These are phyloP conservation scores for Polygonum aviculare DNA, from an alignment of 148 eudicot genomes.

Conservation along the genomic window DNA sequence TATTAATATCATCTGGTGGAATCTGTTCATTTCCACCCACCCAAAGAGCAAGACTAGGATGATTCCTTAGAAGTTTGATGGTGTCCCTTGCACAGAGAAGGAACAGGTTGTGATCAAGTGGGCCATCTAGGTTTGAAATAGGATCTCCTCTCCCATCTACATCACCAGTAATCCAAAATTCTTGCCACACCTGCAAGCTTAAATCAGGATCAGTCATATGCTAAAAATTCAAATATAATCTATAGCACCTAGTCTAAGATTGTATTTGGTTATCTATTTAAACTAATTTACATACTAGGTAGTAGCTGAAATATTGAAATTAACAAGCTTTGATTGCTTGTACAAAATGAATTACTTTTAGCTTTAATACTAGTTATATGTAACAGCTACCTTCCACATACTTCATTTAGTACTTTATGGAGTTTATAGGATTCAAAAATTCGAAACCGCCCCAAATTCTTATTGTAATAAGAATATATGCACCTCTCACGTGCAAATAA, in stretches of 20 bases:
- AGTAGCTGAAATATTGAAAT: too few relatives aligned
- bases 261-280: too few relatives aligned
- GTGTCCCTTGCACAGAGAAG: conserved; percentile 90
- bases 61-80: conserved; percentile 84
- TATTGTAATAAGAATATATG: too few relatives aligned
- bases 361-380: too few relatives aligned
- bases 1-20: conserved; percentile 84
- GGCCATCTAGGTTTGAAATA: conserved; percentile 90
- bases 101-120: conserved; percentile 90
- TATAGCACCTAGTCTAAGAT: neutral
- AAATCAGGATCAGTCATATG: neutral
- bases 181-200: conserved; percentile 86
- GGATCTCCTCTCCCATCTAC: conserved; percentile 91
- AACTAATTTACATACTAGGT: too few relatives aligned
- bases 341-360: too few relatives aligned
- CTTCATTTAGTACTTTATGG: too few relatives aligned
- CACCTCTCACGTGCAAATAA: too few relatives aligned
- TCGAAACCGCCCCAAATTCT: too few relatives aligned
- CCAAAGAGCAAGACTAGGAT: conserved; percentile 99
- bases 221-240: neutral
- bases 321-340: too few relatives aligned
- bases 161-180: conserved; percentile 99
- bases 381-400: too few relatives aligned
- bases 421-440: too few relatives aligned
- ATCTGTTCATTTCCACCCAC: conserved; percentile 98